These are phyloP conservation scores for Ogataea neopini DNA, from an alignment of 805 yeast genomes.

Conservation along the genomic window DNA sequence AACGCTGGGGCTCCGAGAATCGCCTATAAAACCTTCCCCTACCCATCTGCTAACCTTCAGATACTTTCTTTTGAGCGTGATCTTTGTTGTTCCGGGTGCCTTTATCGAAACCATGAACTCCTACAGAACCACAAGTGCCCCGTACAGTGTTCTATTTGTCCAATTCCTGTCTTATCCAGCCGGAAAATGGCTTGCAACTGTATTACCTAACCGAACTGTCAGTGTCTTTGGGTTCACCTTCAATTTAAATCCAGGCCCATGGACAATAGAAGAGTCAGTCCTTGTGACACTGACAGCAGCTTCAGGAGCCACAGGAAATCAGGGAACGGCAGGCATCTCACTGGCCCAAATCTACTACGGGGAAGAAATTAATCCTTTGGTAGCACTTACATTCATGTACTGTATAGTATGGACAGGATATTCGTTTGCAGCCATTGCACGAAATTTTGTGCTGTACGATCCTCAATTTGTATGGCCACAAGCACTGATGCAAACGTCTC, in stretches of 20 bases:
- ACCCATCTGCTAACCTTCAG: constrained; percentile 37
- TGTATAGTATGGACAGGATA: constrained; percentile 54
- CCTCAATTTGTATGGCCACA: constrained; percentile 53
- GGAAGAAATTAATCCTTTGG: constrained; percentile 36
- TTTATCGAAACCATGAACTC: constrained; percentile 41
- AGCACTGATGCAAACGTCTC: constrained; percentile 52
- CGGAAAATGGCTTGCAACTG: constrained; percentile 46
- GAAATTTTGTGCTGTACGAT: constrained; percentile 46
- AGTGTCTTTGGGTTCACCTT: constrained; percentile 26
- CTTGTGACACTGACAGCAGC: constrained; percentile 54
- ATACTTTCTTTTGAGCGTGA: constrained; percentile 35
- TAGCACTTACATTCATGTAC: constrained; percentile 49
- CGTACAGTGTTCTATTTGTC: constrained; percentile 52
- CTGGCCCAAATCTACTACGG: constrained; percentile 47
- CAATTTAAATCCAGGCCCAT: constrained; percentile 53
- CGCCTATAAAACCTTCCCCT: not conserved
- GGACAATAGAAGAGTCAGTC: constrained; percentile 56
- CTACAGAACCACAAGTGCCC: constrained; percentile 39
- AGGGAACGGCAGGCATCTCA: constrained; percentile 49
- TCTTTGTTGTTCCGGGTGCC: constrained; percentile 43
- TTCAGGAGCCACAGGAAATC: constrained; percentile 53
- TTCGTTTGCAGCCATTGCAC: constrained; percentile 53
- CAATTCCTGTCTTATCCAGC: constrained; percentile 50
- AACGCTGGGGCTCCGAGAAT: constrained; percentile 31
- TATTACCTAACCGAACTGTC: constrained; percentile 38